Conservation (phyloP, 1,284 basidiomycete species). For the Melampsora americana region DNA sequence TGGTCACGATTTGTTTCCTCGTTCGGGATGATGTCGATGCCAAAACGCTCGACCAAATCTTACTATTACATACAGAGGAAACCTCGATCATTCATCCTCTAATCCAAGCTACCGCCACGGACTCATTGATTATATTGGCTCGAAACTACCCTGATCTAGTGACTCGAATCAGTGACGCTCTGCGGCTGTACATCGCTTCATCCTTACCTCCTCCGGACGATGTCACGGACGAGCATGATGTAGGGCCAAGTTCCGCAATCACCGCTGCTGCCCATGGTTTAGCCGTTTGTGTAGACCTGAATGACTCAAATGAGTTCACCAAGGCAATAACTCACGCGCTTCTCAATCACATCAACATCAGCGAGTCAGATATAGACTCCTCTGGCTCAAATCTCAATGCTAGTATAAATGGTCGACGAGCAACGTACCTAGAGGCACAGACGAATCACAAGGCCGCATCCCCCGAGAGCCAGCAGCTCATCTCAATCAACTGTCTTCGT, state of each 20-base stretch:
- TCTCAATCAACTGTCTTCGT: slow-evolving; percentile 36
- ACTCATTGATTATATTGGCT: slow-evolving; percentile 34
- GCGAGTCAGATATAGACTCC: slow-evolving; percentile 8
- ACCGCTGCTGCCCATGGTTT: slow-evolving; percentile 37
- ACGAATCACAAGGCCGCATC: slow-evolving; percentile 15
- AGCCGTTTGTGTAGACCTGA: slow-evolving; percentile 28
- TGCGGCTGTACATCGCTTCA: slow-evolving; percentile 28
- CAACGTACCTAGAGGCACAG: not conserved
- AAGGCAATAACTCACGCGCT: slow-evolving; percentile 29
- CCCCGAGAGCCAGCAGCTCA: slow-evolving; percentile 23
- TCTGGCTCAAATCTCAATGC: slow-evolving; percentile 13
- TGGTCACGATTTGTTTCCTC: slow-evolving; percentile 17
- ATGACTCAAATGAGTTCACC: slow-evolving; percentile 28
- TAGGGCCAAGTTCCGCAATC: slow-evolving; percentile 16
- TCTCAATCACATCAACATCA: slow-evolving; percentile 32
- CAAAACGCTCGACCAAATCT: slow-evolving; percentile 23
- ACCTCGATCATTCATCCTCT: slow-evolving; percentile 31
- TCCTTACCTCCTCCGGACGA: slow-evolving; percentile 21
- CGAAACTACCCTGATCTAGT: slow-evolving; percentile 37
- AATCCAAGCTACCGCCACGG: slow-evolving; percentile 27
- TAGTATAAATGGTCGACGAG: not conserved
- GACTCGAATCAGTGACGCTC: slow-evolving; percentile 15
- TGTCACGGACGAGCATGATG: not conserved
- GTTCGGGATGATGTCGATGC: slow-evolving; percentile 25
- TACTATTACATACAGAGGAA: slow-evolving; percentile 29